Evolutionary conservation across 163 green algal genomes (phyloP), one percentile per base, ranked within the genome.

Genomic region (Prototheca cutis): DNA sequence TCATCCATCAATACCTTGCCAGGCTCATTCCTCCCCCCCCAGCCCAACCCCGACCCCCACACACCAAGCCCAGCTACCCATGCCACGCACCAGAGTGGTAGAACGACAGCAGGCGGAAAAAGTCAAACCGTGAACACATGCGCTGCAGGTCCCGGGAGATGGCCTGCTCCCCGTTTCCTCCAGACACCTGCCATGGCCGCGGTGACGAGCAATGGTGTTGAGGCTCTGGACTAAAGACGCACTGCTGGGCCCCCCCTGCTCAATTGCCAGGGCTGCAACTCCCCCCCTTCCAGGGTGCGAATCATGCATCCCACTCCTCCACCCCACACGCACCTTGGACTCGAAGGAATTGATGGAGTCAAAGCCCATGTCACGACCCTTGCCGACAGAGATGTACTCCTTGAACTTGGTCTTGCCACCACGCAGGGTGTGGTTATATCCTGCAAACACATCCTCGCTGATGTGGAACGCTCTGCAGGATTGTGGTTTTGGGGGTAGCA

Each of bases 291-390:
- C n/a, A n/a, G n/a, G n/a, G n/a, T n/a, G n/a, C n/a, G n/a, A n/a
- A n/a, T n/a, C n/a, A n/a, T n/a, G n/a, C n/a, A n/a, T n/a, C n/a
- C n/a, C n/a, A n/a, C n/a, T n/a, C n/a, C n/a, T n/a, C 51, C 53
- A 51, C 10, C 23, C 48, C 15, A 15, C 47, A 24, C n/a, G n/a
- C 28, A 85, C 80, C 81, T 95, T 95, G 66, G 79, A 80, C 79
- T 95, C 87, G 61, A 94, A 95, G 39, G 74, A 74, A 65, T 91
- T 89, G 70, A 95, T 94, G 48, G 85, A 88, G 57, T 91, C 87
- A 36, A 95, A 91, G 51, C 85, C 85, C 82, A 95, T 91, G 66
- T 95, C 87, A 36, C 87, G 80, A 15, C 87, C 87, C 83, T 95
- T 95, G 60, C 87, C 87, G 19, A 72, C 64, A 23, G 76, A 71